phyloP scores from a whole-genome alignment of 805 yeast species.

The Candida awuae region DNA sequence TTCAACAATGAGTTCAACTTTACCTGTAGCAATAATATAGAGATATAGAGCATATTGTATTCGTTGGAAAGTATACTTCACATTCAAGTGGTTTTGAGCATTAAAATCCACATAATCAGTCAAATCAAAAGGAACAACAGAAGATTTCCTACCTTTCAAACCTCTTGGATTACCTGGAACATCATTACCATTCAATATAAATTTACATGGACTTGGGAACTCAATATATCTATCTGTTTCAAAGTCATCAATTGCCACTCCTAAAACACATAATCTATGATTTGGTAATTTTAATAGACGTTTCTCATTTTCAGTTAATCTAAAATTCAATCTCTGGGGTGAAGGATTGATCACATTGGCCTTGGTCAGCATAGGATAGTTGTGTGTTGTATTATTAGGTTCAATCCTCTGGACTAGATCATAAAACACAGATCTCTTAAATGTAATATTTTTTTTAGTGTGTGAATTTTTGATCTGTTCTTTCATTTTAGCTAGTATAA shows the following conservation, averaged over 20 bases:
- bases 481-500: not conserved
- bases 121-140: constrained; percentile 76
- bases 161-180: constrained; percentile 60
- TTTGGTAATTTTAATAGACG: constrained; percentile 27
- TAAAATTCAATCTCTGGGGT: constrained; percentile 28
- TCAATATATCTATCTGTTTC: constrained; percentile 31
- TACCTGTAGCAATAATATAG: constrained; percentile 46
- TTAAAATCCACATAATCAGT: constrained; percentile 37
- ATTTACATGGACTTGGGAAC: constrained; percentile 68
- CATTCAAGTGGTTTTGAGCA: constrained; percentile 35
- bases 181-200: constrained; percentile 46
- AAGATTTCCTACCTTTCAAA: constrained; percentile 65
- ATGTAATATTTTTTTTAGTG: not conserved
- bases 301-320: constrained; percentile 36
- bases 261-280: constrained; percentile 42
- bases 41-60: constrained; percentile 42
- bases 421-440: constrained; percentile 2
- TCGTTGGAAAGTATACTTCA: constrained; percentile 48
- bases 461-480: not conserved
- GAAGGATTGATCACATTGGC: constrained; percentile 2
- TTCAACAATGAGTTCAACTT: constrained; percentile 36
- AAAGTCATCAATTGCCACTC: constrained; percentile 37
- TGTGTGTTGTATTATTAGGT: not conserved
- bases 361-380: not conserved
- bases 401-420: not conserved